Base-by-base conservation (phyloP, 768 basidiomycete genomes). In the Cystofilobasidium capitatum region DNA sequence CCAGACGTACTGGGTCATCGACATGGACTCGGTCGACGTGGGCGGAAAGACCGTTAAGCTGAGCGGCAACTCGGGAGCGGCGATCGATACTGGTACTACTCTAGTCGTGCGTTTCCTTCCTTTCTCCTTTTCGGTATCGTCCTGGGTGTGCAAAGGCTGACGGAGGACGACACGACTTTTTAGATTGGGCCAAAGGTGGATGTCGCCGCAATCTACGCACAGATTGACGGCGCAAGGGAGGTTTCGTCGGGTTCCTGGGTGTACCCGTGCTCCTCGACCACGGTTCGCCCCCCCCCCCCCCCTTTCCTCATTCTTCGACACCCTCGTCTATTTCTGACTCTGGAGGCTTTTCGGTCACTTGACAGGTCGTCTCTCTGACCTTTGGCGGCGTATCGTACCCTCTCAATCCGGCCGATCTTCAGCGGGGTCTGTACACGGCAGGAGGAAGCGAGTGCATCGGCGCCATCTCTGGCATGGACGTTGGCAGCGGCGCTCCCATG, bases 351-450 rank as follows among this genome's bases (percentile, higher is more conserved):
- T n/a, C n/a, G n/a, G n/a, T n/a, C n/a, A n/a, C n/a, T n/a, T n/a
- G 24, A 64, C 49, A 3, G 74, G 76, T 71, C 49, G 71, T 78
- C 31, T 64, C 66, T 14, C 66, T 78, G 65, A 74, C 74, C 33
- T 77, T 78, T 61, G 75, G 76, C 36, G 71, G 71, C 1, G 74
- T 72, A 66, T 70, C 71, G 14, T 75, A 77, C 71, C 66, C 73
- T 13, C 72, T 78, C 64, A 71, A 71, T 20, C 71, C 76, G 47
- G 72, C 68, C 17, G 77, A 78, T 58, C 76, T 78, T 70, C 76
- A 75, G 60, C 71, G 77, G 12, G 77, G 77, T 20, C 55, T 73
- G 40, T 78, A 76, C 69, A 70, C 70, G 14, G 61, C 71, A 4
- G 74, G 77, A 65, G 54, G 62, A 33, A 62, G 62, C 12, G 72